These are phyloP conservation scores for Gnomoniopsis smithogilvyi DNA, from an alignment of 2,329 filamentous ascomycete genomes.

Conservation along the genomic window DNA sequence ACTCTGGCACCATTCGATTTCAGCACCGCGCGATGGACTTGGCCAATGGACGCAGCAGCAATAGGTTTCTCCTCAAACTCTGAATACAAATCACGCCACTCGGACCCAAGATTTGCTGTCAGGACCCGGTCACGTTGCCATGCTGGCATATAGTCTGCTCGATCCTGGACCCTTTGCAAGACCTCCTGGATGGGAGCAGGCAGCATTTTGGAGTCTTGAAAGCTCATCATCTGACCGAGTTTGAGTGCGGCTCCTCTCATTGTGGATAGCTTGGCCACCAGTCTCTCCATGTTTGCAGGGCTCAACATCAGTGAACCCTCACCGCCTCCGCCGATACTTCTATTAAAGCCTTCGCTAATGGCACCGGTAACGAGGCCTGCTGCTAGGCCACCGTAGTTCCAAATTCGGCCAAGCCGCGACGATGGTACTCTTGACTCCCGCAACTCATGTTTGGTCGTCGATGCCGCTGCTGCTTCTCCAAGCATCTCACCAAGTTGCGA, in stretches of 20 bases:
- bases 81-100: constrained; percentile 81
- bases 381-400: constrained; percentile 92
- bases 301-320: constrained; percentile 83
- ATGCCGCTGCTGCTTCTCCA: constrained; percentile 22
- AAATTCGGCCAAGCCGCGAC: constrained; percentile 79
- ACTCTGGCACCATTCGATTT: constrained; percentile 72
- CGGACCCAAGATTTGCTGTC: constrained; percentile 68
- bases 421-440: constrained; percentile 89
- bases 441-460: constrained; percentile 59
- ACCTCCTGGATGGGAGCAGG: constrained; percentile 84
- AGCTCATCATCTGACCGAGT: constrained; percentile 95
- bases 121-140: constrained; percentile 89
- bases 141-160: constrained; percentile 96
- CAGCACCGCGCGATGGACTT: constrained; percentile 84
- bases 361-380: constrained; percentile 95
- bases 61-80: constrained; percentile 90
- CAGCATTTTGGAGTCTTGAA: constrained; percentile 95
- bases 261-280: constrained; percentile 87
- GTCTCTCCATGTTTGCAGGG: constrained; percentile 83
- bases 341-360: constrained; percentile 78
- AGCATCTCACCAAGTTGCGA: constrained; percentile 22
- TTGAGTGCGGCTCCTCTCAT: constrained; percentile 98
- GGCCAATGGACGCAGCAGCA: constrained; percentile 93
- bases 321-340: constrained; percentile 67
- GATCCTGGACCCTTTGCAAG: constrained; percentile 89